Evolutionary conservation across 2,329 filamentous ascomycete genomes (phyloP), one percentile per base, ranked within the genome.

Genomic region (Pseudocercospora ulei): DNA sequence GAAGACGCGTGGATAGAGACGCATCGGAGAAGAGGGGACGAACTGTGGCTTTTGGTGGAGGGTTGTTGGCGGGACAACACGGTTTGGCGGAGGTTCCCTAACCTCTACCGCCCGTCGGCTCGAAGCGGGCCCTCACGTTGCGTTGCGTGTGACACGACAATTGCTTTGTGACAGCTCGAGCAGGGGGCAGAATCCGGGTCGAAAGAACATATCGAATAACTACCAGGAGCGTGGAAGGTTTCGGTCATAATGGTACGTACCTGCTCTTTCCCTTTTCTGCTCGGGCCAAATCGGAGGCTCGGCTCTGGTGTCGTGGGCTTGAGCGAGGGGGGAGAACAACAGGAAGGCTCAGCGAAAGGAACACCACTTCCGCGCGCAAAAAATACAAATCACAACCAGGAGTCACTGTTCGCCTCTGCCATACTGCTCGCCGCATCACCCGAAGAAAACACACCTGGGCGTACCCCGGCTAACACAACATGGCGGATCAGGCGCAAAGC

Each of bases 401-500:
- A n/a, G n/a, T n/a, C n/a, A n/a, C n/a, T n/a, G n/a, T n/a, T n/a
- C n/a, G n/a, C n/a, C n/a, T n/a, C n/a, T n/a, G n/a, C n/a, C n/a
- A n/a, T n/a, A n/a, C n/a, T n/a, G n/a, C n/a, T n/a, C n/a, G n/a
- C n/a, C n/a, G n/a, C n/a, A n/a, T n/a, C n/a, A n/a, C n/a, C n/a
- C n/a, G n/a, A n/a, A n/a, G n/a, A n/a, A 31, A 16, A 31, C 18
- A 11, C 16, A 16, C 7, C 16, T 14, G 7, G 2, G 8, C 3
- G 4, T 12, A 4, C 13, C 23, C n/a, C 24, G 7, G 17, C 30
- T 33, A 22, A 33, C 30, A 33, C 30, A 33, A 22, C 34, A 57
- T 57, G 56, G 48, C 48, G 35, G 56, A 58, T 33, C 73, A 79
- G 75, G 73, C 75, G 62, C 76, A 76, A 46, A 96, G 88, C 70